Evolutionary conservation across 495 filamentous ascomycete species (phyloP).

Genomic region (Cudoniella acicularis): DNA sequence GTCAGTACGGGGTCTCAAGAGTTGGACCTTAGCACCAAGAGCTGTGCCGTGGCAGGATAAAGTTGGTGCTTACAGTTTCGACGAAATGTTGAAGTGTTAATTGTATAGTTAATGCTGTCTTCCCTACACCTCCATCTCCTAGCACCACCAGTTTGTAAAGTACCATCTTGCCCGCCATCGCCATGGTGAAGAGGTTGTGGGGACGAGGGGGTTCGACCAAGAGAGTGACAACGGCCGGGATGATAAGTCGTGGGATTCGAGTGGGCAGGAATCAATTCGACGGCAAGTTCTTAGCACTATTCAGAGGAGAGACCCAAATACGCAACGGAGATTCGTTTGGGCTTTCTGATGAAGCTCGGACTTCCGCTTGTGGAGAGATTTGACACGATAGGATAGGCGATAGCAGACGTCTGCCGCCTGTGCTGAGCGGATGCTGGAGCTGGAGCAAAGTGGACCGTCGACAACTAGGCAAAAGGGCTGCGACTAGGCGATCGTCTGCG

Average conservation of each 20-base stretch:
- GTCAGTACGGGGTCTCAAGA: conserved; percentile 8
- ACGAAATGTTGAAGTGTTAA: conserved; percentile 64
- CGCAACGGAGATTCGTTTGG: conserved; percentile 16
- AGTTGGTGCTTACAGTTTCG: conserved; percentile 41
- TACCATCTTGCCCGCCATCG: conserved; percentile 78
- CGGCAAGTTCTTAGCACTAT: conserved; percentile 10
- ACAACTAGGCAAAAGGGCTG: background rate
- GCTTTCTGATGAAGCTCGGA: conserved; percentile 21
- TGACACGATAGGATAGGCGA: conserved; percentile 8
- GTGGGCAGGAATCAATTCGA: conserved; percentile 5
- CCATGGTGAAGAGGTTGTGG: conserved; percentile 6
- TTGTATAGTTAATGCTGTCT: conserved; percentile 97
- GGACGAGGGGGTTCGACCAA: conserved; percentile 5
- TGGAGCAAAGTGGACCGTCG: background rate
- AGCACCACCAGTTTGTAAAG: conserved; percentile 98
- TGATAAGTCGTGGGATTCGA: background rate
- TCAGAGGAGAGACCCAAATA: conserved; percentile 11
- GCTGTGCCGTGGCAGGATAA: no score
- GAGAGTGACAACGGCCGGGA: background rate
- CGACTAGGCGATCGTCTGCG: background rate
- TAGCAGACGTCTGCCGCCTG: conserved; percentile 1
- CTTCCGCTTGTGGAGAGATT: conserved; percentile 14
- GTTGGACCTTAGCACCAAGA: background rate
- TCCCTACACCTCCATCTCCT: conserved; percentile 89
- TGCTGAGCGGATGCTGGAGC: background rate